Conservation (phyloP, 495 filamentous ascomycete genomes). For the Mytilinidion resinicola region DNA sequence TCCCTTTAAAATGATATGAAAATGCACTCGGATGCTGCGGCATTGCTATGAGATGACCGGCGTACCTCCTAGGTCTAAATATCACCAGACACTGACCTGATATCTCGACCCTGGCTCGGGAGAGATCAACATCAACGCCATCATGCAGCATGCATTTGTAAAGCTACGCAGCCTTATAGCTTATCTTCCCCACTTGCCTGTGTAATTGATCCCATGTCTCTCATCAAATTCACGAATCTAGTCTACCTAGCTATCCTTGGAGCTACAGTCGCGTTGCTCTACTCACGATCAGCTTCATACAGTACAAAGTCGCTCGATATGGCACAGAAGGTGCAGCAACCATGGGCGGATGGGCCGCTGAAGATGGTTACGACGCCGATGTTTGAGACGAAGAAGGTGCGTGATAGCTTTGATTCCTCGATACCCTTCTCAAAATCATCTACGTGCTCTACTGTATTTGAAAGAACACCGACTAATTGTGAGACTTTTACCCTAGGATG, state of each 20-base stretch:
- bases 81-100: constrained; percentile 3
- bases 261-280: neutral
- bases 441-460: no score
- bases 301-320: neutral
- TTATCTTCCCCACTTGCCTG: neutral
- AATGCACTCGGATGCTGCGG: neutral
- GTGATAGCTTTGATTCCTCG: neutral
- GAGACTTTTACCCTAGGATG: constrained; percentile 5
- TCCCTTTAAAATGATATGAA: no score
- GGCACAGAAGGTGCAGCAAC: constrained; percentile 7
- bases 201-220: neutral
- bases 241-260: neutral
- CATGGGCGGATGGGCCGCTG: constrained; percentile 25
- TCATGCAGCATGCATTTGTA: neutral
- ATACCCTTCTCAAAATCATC: no score
- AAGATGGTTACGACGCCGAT: constrained; percentile 15
- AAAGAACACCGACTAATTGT: no score
- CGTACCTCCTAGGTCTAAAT: neutral
- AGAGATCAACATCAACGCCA: neutral
- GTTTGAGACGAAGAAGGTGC: constrained; percentile 17
- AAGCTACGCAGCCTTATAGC: neutral
- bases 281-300: neutral
- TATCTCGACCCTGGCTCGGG: neutral
- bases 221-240: neutral
- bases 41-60: neutral